Evolutionary conservation across 1,284 basidiomycete species (phyloP).

Genomic region (Farysia itapuensis): DNA sequence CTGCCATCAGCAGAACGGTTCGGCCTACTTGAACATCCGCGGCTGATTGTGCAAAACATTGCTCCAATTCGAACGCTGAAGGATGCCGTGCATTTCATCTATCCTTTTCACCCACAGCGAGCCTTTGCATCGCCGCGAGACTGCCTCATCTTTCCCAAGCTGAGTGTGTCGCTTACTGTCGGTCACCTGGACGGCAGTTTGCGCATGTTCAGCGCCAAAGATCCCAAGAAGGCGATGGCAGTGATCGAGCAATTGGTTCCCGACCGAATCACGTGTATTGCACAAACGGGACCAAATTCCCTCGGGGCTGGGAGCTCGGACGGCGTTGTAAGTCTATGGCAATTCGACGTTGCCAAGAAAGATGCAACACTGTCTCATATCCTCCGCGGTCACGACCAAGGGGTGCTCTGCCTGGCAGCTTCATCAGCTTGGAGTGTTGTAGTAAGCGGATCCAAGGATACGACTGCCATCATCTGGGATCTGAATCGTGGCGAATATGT

Average conservation of each 20-base stretch:
- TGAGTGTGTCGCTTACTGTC: slow-evolving; percentile 70
- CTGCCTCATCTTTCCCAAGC: slow-evolving; percentile 67
- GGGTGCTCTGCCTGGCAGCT: slow-evolving; percentile 72
- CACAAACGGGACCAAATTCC: slow-evolving; percentile 74
- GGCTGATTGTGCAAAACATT: slow-evolving; percentile 57
- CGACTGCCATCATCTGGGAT: slow-evolving; percentile 86
- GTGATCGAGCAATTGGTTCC: slow-evolving; percentile 61
- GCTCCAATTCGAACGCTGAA: slow-evolving; percentile 48
- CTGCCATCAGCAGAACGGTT: slow-evolving; percentile 59
- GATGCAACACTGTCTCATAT: slow-evolving; percentile 60
- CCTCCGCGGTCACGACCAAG: slow-evolving; percentile 72
- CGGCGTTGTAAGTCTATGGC: slow-evolving; percentile 40
- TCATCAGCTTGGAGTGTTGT: slow-evolving; percentile 80
- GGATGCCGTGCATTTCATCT: slow-evolving; percentile 64
- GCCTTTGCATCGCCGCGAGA: slow-evolving; percentile 71
- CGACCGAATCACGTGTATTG: slow-evolving; percentile 63
- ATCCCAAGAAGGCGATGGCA: slow-evolving; percentile 66
- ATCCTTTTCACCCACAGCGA: slow-evolving; percentile 68
- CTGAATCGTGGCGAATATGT: slow-evolving; percentile 67
- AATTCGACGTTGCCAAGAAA: slow-evolving; percentile 20
- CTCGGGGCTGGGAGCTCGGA: slow-evolving; percentile 69
- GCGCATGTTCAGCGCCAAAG: slow-evolving; percentile 62
- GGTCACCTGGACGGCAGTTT: slow-evolving; percentile 65
- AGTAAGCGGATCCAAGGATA: slow-evolving; percentile 81
- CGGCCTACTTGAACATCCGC: slow-evolving; percentile 75